Evolutionary conservation across 106 monocot genomes (phyloP), one percentile per base, ranked within the genome.

Genomic region (Platanthera guangdongensis): DNA sequence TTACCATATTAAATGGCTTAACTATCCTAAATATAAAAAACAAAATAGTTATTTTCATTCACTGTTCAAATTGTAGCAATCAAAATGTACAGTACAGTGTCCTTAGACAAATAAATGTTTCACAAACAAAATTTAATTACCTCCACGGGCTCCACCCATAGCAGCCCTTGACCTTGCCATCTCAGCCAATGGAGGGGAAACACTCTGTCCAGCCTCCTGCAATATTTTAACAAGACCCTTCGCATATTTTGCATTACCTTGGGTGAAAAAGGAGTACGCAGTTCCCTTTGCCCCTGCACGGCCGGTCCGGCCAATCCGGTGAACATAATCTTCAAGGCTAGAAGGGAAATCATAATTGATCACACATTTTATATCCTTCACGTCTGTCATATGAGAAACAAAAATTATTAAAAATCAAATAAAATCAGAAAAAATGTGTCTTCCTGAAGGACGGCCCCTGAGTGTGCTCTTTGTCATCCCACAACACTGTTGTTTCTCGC

Each of bases 281-380:
- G 80, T 94, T 52, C 97, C 97, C 25, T 80, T 94, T 9, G 97
- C 97, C 54, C 97, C 97, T 45, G 97, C 97, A 59, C 97, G 94
- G 10, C 97, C 97, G 10, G 97, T 97, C 15, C 97, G 87, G 5
- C 97, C 97, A 62, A 97, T 97, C 80, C 97, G 84, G 79, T 97
- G 97, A 60, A 97, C 91, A 88, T 94, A 97, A 85, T 97, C 97
- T 71, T 97, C 94, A 10, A 97, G 87, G 76, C 84, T 87, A 28
- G 87, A 82, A 3, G 97, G 97, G 78, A 97, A 97, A 82, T 97
- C 97, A 86, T 88, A 97, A 76, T 97, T 97, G 77, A 97, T 85
- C 78, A 97, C 97, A 75, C 97, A 97, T 79, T 97, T 97, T 78
- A 97, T 94, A 76, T 97, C 97, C 74, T 97, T 97, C 68, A 97